These are phyloP conservation scores for Heteromeles arbutifolia DNA, from an alignment of 306 rosid species.

Conservation along the genomic window DNA sequence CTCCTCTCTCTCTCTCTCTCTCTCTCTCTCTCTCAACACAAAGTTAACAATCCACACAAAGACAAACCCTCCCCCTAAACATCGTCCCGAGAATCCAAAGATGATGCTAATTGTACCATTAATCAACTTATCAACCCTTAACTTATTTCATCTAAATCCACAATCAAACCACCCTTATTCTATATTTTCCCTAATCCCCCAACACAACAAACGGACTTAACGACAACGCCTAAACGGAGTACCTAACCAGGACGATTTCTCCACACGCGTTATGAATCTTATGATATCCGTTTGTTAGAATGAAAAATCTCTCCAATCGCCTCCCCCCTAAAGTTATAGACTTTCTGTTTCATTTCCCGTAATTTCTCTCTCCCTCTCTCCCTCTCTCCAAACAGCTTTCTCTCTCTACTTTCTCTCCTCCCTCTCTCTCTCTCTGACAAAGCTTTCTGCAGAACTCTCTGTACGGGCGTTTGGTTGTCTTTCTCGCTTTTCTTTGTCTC, in stretches of 20 bases:
- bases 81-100: slow-evolving; percentile 9
- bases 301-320: background rate
- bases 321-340: background rate
- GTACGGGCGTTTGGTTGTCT: slow-evolving; percentile 31
- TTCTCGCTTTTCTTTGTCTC: slow-evolving; percentile 45
- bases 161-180: background rate
- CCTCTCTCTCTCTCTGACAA: slow-evolving; percentile 46
- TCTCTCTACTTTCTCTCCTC: background rate
- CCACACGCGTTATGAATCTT: background rate
- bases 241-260: background rate
- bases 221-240: slow-evolving; percentile 14
- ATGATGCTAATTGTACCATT: background rate
- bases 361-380: slow-evolving; percentile 20
- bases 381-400: slow-evolving; percentile 28
- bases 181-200: background rate
- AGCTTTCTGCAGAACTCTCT: slow-evolving; percentile 25
- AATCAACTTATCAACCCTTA: background rate
- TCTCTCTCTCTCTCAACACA: too few species aligned
- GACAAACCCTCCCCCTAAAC: slow-evolving; percentile 1
- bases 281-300: background rate
- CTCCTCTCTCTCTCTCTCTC: background rate
- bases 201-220: slow-evolving; percentile 20
- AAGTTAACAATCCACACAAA: background rate
- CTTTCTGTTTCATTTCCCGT: slow-evolving; percentile 9
- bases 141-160: background rate